Evolutionary conservation across 108 stramenopile genomes (phyloP), one percentile per base, ranked within the genome.

Genomic region (Discostella stelligeroides): DNA sequence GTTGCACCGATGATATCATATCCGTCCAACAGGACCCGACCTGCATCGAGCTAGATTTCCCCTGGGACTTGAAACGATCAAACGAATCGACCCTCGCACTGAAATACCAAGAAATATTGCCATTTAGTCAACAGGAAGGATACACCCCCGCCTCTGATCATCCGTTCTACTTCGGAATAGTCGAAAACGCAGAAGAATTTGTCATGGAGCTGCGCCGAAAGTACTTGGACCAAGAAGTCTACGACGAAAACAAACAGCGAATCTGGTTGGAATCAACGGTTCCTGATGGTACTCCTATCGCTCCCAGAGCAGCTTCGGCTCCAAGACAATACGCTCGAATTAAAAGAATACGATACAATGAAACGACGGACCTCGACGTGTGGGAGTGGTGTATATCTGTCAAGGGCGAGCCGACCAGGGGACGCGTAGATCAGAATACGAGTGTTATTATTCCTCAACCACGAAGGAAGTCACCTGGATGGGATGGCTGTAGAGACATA

Each of bases 401-500:
- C 7, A 73, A 56, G 25, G 84, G 85, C 21, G 80, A 85, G 62
- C 88, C 86, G 13, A 85, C 84, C 12, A 62, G 89, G 14, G 83
- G 68, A 24, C 49, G 56, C 51, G 17, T 27, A 12, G 63, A 57
- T 41, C 69, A 81, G 34, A 71, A 65, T 15, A 75, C 60, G 29
- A 59, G 62, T 11, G 70, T 92, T 3, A 67, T 88, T 42, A 86
- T 95, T 9, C 60, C 78, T 2, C 88, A 92, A 68, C 89, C 91
- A 12, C 57, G 90, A 30, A 48, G 89, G n/a, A 85, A 78, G 25
- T 73, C 86, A 3, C 85, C 84, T 8, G 92, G 92, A 20, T 95
- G 92, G 95, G 95, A 95, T 73, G 92, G 92, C 21, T 95, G 95
- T 56, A 66, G 90, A 9, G 90, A 94, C 54, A 77, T 37, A 24